Base-by-base conservation (phyloP, 1,284 basidiomycete genomes). In the Earliella scabrosa region DNA sequence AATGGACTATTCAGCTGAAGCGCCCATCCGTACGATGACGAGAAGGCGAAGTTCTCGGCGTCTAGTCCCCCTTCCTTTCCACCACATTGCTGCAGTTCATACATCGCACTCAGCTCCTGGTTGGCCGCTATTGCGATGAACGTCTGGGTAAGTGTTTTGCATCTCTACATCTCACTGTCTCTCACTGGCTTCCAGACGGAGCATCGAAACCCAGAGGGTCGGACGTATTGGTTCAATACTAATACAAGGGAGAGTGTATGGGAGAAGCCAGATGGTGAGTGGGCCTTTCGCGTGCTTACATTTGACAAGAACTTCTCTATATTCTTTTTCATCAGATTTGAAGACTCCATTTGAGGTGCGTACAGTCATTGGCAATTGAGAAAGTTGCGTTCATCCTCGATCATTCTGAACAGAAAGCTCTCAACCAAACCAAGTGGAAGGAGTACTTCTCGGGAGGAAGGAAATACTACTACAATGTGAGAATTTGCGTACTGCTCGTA, bases 381-480 rank as follows among this genome's bases (percentile, higher is more conserved):
- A 21, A 34, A 27, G 13, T 7, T 26, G 20, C 39, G 41, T 54
- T n/a, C 52, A 16, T 7, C 44, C 11, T 18, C 34, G 36, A 21
- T 45, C 47, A 5, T 10, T 26, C 11, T 47, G 16, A 59, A 13
- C 63, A 95, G 91, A 85, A 86, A 67, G 93, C 93, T n/a, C 75
- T 96, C 55, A 86, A 82, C 38, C 81, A 92, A 72, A 95, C 93
- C 16, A 82, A 85, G 71, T 97, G 95, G 95, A 96, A 95, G 67
- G 93, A 96, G 73, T 97, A 96, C 69, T 89, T 91, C 62, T 92
- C 92, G 4, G 85, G 92, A 50, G 93, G 93, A 24, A 78, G 93
- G 60, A 95, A 95, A 62, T 97, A 97, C 75, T 97, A 95, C 75
- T 95, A 96, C 65, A 92, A 97, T 68, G 89, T 92, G 56, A 54